Conservation (phyloP, 208 protist genomes). For the Leishmania tropica region DNA sequence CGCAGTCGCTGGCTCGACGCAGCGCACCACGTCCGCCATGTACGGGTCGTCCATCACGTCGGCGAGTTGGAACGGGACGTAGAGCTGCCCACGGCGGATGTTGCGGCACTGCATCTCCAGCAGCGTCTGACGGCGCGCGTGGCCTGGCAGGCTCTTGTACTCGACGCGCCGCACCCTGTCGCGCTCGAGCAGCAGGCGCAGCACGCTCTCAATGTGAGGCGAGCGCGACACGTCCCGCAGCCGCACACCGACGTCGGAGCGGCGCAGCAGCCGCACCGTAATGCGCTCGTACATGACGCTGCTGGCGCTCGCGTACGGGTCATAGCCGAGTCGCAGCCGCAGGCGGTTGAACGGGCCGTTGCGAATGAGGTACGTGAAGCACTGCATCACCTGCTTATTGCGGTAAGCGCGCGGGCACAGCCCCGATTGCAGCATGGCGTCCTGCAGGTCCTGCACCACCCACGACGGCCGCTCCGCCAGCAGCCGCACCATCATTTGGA, state of each 20-base stretch:
- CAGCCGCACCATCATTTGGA: slow-evolving; percentile 45
- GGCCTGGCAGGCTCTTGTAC: too few relatives aligned
- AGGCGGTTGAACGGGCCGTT: slow-evolving; percentile 82
- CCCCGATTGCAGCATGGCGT: slow-evolving; percentile 65
- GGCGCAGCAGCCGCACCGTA: slow-evolving; percentile 52
- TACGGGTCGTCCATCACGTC: too few relatives aligned
- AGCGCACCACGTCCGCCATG: too few relatives aligned
- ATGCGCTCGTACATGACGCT: slow-evolving; percentile 57
- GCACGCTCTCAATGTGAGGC: slow-evolving; percentile 43
- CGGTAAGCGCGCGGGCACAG: slow-evolving; percentile 60
- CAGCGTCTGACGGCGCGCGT: too few relatives aligned
- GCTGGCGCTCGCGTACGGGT: slow-evolving; percentile 58
- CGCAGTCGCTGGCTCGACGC: too few relatives aligned
- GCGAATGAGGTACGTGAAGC: slow-evolving; percentile 71
- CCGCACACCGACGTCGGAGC: slow-evolving; percentile 60
- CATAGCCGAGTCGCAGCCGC: slow-evolving; percentile 74
- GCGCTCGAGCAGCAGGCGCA: slow-evolving; percentile 4
- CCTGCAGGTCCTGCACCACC: slow-evolving; percentile 49
- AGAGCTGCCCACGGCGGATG: too few relatives aligned
- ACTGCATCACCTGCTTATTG: slow-evolving; percentile 68
- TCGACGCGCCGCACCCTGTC: too few relatives aligned
- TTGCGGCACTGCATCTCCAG: too few relatives aligned
- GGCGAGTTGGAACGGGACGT: too few relatives aligned
- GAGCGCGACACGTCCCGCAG: slow-evolving; percentile 74
- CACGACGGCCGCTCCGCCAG: slow-evolving; percentile 71